Conservation (phyloP, 768 basidiomycete genomes). For the Lentinus brumalis region DNA sequence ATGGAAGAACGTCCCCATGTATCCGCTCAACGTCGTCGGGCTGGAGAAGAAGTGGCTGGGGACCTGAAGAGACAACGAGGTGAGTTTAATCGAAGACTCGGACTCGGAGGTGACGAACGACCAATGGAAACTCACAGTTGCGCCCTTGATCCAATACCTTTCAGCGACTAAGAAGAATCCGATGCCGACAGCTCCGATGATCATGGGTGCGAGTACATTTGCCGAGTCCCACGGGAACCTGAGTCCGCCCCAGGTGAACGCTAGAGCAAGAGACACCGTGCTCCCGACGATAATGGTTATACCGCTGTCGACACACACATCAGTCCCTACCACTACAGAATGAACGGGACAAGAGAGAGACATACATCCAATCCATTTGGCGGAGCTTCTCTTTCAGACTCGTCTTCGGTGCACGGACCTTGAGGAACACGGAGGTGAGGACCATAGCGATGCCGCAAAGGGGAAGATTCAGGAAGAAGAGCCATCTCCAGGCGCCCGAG, state of each 20-base stretch:
- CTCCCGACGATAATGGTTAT: conserved; percentile 24
- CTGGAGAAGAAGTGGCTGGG: background rate
- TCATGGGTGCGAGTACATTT: conserved; percentile 37
- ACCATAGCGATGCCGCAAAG: conserved; percentile 1
- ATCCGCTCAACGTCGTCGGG: background rate
- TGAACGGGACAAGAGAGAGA: background rate
- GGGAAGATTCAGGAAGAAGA: conserved; percentile 7
- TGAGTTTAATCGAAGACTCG: too few species aligned
- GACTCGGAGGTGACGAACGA: too few species aligned
- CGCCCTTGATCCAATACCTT: too few species aligned
- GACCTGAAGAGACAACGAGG: conserved; percentile 19
- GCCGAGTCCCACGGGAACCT: conserved; percentile 35
- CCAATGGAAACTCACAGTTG: too few species aligned
- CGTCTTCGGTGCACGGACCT: conserved; percentile 24
- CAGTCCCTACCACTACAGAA: background rate
- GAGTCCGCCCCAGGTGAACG: conserved; percentile 37
- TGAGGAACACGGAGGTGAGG: background rate
- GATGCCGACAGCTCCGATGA: conserved; percentile 35
- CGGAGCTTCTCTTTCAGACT: conserved; percentile 28
- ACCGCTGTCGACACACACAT: conserved; percentile 20
- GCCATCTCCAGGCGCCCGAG: background rate
- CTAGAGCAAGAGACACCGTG: conserved; percentile 17
- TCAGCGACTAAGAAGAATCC: too few species aligned
- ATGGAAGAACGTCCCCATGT: background rate
- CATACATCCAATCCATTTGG: conserved; percentile 40